These are phyloP conservation scores for Ceratorhiza oryzae-sativae DNA, from an alignment of 1,284 basidiomycete genomes.

Conservation along the genomic window DNA sequence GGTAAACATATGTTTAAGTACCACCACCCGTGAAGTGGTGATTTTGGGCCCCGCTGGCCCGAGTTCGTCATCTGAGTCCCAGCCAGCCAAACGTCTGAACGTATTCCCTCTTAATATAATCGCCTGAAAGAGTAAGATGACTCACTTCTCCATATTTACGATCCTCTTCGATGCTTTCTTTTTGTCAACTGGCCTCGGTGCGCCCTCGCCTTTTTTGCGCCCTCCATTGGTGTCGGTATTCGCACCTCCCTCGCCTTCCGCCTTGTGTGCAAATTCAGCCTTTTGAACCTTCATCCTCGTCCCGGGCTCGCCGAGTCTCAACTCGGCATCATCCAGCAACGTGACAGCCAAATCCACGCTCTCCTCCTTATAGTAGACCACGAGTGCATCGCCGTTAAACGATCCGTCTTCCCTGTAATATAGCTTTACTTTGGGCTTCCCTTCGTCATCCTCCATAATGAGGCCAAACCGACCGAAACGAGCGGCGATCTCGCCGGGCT, in stretches of 20 bases:
- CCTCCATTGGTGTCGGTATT: slow-evolving; percentile 46
- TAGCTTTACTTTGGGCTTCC: slow-evolving; percentile 90
- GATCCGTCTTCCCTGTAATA: slow-evolving; percentile 89
- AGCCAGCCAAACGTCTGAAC: slow-evolving; percentile 78
- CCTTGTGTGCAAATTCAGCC: slow-evolving; percentile 84
- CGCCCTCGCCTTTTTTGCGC: slow-evolving; percentile 48
- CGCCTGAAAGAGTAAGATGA: slow-evolving; percentile 40
- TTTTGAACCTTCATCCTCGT: slow-evolving; percentile 82
- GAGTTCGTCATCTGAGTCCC: slow-evolving; percentile 86
- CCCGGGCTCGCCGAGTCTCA: slow-evolving; percentile 79
- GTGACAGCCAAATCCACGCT: slow-evolving; percentile 86
- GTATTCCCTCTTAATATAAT: not conserved
- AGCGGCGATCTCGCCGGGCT: slow-evolving; percentile 74
- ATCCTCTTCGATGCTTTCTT: slow-evolving; percentile 81
- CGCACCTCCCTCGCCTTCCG: slow-evolving; percentile 48
- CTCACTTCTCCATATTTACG: slow-evolving; percentile 88
- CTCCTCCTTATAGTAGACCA: slow-evolving; percentile 98
- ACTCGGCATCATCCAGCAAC: slow-evolving; percentile 90
- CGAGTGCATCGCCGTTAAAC: slow-evolving; percentile 94
- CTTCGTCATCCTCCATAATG: slow-evolving; percentile 89
- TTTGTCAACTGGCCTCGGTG: slow-evolving; percentile 69
- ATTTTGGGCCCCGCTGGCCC: slow-evolving; percentile 69
- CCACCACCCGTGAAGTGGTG: slow-evolving; percentile 69
- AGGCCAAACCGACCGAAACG: slow-evolving; percentile 92
- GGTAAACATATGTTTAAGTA: slow-evolving; percentile 95